phyloP scores from a whole-genome alignment of 176 grass and related monocot genomes.

The Avena insularis region DNA sequence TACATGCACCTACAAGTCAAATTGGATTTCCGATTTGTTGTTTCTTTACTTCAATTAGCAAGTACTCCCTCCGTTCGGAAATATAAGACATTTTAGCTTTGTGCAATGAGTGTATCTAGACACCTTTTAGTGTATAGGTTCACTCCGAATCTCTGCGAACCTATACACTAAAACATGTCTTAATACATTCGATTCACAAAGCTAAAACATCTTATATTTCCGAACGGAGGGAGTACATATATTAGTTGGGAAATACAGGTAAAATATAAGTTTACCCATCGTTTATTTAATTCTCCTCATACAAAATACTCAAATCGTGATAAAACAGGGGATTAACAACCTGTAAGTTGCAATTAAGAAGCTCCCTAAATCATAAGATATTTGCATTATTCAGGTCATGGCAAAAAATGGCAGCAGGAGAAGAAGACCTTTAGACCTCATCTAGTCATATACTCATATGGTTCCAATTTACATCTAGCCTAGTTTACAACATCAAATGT shows the following conservation, averaged over 20 bases:
- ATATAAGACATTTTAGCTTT: too few species aligned
- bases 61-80: neutral
- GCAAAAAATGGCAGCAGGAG: neutral
- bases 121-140: too few species aligned
- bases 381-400: neutral
- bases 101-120: too few species aligned
- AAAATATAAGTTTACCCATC: neutral
- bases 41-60: neutral
- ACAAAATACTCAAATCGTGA: neutral
- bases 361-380: neutral
- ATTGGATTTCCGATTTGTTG: too few species aligned
- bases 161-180: too few species aligned
- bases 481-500: neutral
- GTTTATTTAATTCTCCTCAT: neutral
- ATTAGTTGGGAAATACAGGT: neutral
- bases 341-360: neutral
- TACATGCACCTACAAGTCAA: too few species aligned
- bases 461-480: neutral
- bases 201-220: too few species aligned
- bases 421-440: neutral
- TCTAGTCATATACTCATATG: neutral
- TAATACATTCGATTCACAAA: too few species aligned
- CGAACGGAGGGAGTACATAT: neutral
- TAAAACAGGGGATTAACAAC: neutral
- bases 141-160: too few species aligned